Conservation (phyloP, 352 stramenopile species). For the Phytophthora hybrid region DNA sequence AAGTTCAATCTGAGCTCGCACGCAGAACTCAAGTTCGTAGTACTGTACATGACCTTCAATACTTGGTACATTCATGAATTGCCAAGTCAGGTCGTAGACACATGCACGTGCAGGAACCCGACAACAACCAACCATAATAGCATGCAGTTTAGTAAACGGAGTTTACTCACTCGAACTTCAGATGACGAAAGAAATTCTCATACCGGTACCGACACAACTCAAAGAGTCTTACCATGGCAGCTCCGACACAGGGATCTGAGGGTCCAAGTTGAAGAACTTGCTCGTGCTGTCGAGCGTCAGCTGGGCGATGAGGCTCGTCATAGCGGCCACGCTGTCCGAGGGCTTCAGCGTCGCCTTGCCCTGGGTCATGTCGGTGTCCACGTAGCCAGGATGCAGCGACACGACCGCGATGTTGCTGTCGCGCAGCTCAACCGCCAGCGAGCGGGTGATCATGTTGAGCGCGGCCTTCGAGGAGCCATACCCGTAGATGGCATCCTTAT, state of each 20-base stretch:
- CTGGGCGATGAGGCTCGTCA: conserved; percentile 39
- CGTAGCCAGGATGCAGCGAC: conserved; percentile 57
- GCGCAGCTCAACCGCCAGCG: conserved; percentile 41
- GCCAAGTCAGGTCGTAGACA: no score
- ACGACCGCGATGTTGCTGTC: conserved; percentile 49
- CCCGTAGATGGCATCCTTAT: conserved; percentile 48
- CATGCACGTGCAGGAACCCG: no score
- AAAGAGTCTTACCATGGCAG: conserved; percentile 42
- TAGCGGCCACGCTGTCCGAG: conserved; percentile 40
- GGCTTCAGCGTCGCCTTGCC: conserved; percentile 31
- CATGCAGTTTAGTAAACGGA: no score
- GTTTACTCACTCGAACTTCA: no score
- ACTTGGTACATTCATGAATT: no score
- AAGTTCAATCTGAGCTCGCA: no score
- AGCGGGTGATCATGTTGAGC: conserved; percentile 24
- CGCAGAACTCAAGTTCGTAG: no score
- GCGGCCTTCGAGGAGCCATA: conserved; percentile 68
- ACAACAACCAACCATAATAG: no score
- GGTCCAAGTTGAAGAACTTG: conserved; percentile 48
- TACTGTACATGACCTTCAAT: no score
- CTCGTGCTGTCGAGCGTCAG: conserved; percentile 33
- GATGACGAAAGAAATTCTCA: no score
- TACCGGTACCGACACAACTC: no score
- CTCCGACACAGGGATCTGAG: conserved; percentile 17
- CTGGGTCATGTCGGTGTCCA: conserved; percentile 50